Conservation (phyloP, 805 yeast species). For the Schwanniomyces yamadae region DNA sequence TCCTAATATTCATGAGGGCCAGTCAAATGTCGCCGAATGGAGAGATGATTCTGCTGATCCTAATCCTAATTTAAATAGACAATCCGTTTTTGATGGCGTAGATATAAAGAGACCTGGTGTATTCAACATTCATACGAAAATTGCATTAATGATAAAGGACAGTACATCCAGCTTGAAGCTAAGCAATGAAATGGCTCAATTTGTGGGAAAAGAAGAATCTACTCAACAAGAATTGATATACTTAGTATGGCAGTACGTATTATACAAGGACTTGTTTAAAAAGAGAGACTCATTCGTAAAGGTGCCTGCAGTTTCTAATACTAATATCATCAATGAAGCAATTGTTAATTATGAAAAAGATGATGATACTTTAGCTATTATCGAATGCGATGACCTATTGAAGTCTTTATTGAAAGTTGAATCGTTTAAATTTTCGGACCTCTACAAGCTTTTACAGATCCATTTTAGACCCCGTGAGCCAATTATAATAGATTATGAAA, state of each 20-base stretch:
- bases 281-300: slow-evolving; percentile 27
- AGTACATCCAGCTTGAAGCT: slow-evolving; percentile 66
- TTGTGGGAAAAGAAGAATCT: slow-evolving; percentile 74
- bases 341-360: slow-evolving; percentile 19
- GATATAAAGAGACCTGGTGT: slow-evolving; percentile 81
- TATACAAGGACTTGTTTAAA: slow-evolving; percentile 57
- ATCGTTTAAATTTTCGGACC: slow-evolving; percentile 64
- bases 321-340: slow-evolving; percentile 15
- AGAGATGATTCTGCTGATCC: slow-evolving; percentile 54
- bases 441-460: slow-evolving; percentile 64
- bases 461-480: slow-evolving; percentile 83
- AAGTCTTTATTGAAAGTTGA: slow-evolving; percentile 47
- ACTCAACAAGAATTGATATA: slow-evolving; percentile 85
- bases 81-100: slow-evolving; percentile 70
- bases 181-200: slow-evolving; percentile 60
- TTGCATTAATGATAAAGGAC: slow-evolving; percentile 74
- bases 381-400: slow-evolving; percentile 46
- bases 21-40: slow-evolving; percentile 75
- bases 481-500: slow-evolving; percentile 67
- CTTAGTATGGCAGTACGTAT: slow-evolving; percentile 75
- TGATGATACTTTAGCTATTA: slow-evolving; percentile 33
- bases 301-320: slow-evolving; percentile 40
- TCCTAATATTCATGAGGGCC: slow-evolving; percentile 29
- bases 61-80: slow-evolving; percentile 15
- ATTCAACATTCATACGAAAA: slow-evolving; percentile 54